Conservation (phyloP, 306 rosid genomes). For the Bauhinia variegata region DNA sequence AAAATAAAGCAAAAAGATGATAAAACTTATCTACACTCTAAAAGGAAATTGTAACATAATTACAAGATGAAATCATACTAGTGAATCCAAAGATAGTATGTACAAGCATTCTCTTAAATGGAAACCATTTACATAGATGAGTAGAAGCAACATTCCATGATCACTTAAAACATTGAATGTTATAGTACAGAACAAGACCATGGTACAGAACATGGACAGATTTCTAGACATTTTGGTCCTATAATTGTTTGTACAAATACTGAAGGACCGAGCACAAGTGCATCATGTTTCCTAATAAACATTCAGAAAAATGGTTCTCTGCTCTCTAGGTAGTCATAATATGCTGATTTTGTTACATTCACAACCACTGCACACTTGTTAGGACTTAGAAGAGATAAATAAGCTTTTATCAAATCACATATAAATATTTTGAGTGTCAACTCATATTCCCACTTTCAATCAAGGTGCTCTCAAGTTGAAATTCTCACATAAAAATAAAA, state of each 20-base stretch:
- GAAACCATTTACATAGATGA: neutral
- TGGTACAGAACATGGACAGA: no score
- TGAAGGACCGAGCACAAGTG: slow-evolving; percentile 4
- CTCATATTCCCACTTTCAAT: neutral
- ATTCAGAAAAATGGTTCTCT: neutral
- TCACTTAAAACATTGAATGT: neutral
- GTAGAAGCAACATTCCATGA: neutral
- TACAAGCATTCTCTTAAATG: neutral
- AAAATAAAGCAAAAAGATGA: no score
- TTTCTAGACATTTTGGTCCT: no score
- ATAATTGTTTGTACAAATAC: no score
- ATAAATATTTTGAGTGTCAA: neutral
- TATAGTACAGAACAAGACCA: neutral
- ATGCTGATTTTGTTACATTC: neutral
- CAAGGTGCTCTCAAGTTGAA: neutral
- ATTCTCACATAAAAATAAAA: neutral
- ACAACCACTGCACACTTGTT: neutral
- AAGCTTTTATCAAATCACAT: neutral
- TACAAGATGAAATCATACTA: neutral
- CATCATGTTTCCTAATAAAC: slow-evolving; percentile 3
- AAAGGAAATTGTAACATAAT: neutral
- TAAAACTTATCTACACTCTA: neutral
- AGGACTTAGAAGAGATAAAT: neutral
- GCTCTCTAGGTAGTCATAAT: neutral
- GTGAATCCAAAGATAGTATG: neutral